Percentiles rank a stretch among this genome's conserved stretches.
Evolutionary conservation across 495 filamentous ascomycete genomes (phyloP).

Genomic region (Podospora appendiculata): DNA sequence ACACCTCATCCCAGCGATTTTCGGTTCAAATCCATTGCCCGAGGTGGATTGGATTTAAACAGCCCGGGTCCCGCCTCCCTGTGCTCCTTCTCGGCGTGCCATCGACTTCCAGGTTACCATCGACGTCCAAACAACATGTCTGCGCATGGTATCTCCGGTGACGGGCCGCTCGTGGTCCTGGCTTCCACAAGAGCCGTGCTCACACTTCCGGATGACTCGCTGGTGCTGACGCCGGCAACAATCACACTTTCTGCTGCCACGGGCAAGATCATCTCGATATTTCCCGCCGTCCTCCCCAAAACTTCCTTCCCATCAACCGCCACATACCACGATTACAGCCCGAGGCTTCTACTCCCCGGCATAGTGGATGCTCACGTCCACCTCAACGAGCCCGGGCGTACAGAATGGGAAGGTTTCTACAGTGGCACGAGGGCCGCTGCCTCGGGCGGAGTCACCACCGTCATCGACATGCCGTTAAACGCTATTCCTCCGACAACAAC

Average conservation of each 20-base stretch:
- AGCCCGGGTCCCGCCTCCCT: neutral
- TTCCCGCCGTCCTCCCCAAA: slow-evolving; percentile 61
- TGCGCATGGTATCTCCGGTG: neutral
- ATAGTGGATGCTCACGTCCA: slow-evolving; percentile 97
- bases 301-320: slow-evolving; percentile 64
- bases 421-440: slow-evolving; percentile 90
- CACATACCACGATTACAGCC: slow-evolving; percentile 75
- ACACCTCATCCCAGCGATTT: too few relatives aligned
- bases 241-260: slow-evolving; percentile 69
- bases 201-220: slow-evolving; percentile 52
- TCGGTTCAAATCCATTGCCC: too few relatives aligned
- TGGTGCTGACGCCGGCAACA: slow-evolving; percentile 54
- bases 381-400: slow-evolving; percentile 93
- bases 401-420: slow-evolving; percentile 98
- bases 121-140: slow-evolving; percentile 7
- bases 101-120: neutral
- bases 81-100: neutral
- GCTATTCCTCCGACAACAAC: slow-evolving; percentile 96
- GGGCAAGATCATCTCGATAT: slow-evolving; percentile 78
- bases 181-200: slow-evolving; percentile 77
- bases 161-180: slow-evolving; percentile 49
- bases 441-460: slow-evolving; percentile 95
- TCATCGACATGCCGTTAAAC: slow-evolving; percentile 97
- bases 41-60: too few relatives aligned
- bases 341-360: slow-evolving; percentile 81